Conservation (phyloP, 108 stramenopile species). For the Nannochloropsis oceanica region DNA sequence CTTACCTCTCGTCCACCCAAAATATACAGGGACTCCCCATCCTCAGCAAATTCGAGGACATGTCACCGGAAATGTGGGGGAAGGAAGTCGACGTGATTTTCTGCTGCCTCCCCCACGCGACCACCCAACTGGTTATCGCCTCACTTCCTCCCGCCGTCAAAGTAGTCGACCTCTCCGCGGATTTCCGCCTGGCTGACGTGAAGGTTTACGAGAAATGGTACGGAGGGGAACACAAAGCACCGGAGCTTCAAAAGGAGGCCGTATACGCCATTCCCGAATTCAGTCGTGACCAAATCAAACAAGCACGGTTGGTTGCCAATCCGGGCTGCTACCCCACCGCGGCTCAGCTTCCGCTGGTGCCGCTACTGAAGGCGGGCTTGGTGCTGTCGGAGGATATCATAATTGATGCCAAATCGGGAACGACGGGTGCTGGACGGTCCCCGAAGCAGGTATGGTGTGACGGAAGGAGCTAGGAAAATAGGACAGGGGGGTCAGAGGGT, state of each 20-base stretch:
- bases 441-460: conserved; percentile 30
- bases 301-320: conserved; percentile 37
- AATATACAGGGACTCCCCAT: conserved; percentile 11
- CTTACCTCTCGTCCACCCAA: neutral
- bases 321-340: conserved; percentile 49
- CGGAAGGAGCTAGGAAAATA: neutral
- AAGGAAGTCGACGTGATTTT: conserved; percentile 35
- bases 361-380: conserved; percentile 27
- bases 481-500: neutral
- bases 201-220: conserved; percentile 35
- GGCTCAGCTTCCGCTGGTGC: conserved; percentile 42
- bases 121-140: conserved; percentile 35
- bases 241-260: conserved; percentile 36
- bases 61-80: conserved; percentile 19
- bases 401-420: conserved; percentile 44
- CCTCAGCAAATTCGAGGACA: conserved; percentile 28
- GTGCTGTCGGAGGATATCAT: conserved; percentile 33
- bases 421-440: conserved; percentile 41
- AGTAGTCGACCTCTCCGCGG: conserved; percentile 38
- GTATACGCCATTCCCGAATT: conserved; percentile 44
- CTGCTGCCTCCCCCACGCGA: conserved; percentile 41
- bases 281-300: conserved; percentile 27
- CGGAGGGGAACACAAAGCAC: conserved; percentile 32
- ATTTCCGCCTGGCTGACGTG: conserved; percentile 29
- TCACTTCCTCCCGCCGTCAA: conserved; percentile 27